These are phyloP conservation scores for Cladochytrium replicatum DNA, from an alignment of 192 early-diverging fungal genomes.

Conservation along the genomic window DNA sequence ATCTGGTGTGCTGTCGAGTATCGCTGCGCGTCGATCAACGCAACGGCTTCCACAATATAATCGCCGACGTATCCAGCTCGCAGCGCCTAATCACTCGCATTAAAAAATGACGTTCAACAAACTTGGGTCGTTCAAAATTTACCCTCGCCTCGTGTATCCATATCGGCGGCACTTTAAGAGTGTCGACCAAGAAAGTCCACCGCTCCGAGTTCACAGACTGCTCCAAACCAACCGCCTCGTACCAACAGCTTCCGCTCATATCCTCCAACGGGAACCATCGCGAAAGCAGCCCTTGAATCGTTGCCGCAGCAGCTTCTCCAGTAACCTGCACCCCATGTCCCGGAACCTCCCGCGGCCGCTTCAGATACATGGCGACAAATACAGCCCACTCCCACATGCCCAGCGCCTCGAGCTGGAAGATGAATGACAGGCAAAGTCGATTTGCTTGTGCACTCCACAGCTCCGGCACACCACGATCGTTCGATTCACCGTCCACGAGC, in stretches of 20 bases:
- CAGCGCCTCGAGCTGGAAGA: slow-evolving; percentile 58
- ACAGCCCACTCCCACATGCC: slow-evolving; percentile 80
- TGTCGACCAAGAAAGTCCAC: slow-evolving; percentile 47
- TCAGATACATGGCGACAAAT: slow-evolving; percentile 67
- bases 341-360: too few species aligned
- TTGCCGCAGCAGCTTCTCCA: slow-evolving; percentile 26
- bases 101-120: slow-evolving; percentile 3
- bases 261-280: slow-evolving; percentile 27
- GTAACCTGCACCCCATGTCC: too few species aligned
- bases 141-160: slow-evolving; percentile 62
- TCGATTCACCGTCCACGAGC: slow-evolving; percentile 5
- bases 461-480: too few species aligned
- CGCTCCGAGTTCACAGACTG: slow-evolving; percentile 7
- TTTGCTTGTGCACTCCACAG: slow-evolving; percentile 22
- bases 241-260: slow-evolving; percentile 22
- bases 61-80: slow-evolving; percentile 26
- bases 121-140: slow-evolving; percentile 1
- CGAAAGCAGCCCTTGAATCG: slow-evolving; percentile 34
- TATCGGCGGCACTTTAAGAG: slow-evolving; percentile 45
- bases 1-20: slow-evolving; percentile 23
- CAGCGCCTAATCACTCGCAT: slow-evolving; percentile 18
- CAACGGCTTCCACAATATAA: slow-evolving; percentile 22
- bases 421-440: slow-evolving; percentile 38
- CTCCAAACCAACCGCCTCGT: neutral
- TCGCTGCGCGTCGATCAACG: slow-evolving; percentile 30